A percentile compares a stretch with the other conserved stretches of the same genome.
Evolutionary conservation across 179 eudicot species (phyloP).

Genomic region (Amaranthus tricolor): DNA sequence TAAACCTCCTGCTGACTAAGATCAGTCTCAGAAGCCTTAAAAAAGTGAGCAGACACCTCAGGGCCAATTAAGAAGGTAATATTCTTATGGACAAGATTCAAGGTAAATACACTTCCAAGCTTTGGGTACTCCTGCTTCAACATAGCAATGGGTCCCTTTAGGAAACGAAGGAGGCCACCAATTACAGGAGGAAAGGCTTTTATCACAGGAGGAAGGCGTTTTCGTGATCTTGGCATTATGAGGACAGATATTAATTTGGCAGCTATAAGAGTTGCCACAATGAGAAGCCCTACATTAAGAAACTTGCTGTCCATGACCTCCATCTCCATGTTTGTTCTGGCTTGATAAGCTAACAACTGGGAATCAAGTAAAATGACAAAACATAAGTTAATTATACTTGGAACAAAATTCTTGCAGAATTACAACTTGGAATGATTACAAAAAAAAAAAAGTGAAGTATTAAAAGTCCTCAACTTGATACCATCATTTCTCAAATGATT

Average conservation of each 20-base stretch:
- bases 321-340: slow-evolving; percentile 22
- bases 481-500: not conserved
- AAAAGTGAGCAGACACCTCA: slow-evolving; percentile 90
- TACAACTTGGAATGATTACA: not conserved
- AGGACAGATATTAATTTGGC: slow-evolving; percentile 63
- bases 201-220: slow-evolving; percentile 71
- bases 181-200: slow-evolving; percentile 52
- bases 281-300: slow-evolving; percentile 52
- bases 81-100: slow-evolving; percentile 64
- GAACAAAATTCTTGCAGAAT: not conserved
- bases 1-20: slow-evolving; percentile 93
- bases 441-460: not conserved
- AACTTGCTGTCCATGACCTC: slow-evolving; percentile 37
- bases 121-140: slow-evolving; percentile 75
- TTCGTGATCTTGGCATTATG: slow-evolving; percentile 51
- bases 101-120: slow-evolving; percentile 79
- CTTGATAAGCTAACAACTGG: slow-evolving; percentile 15
- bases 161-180: slow-evolving; percentile 70
- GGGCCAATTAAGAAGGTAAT: slow-evolving; percentile 88
- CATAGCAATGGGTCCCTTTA: slow-evolving; percentile 79
- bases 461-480: not conserved
- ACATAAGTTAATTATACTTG: not conserved
- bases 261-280: slow-evolving; percentile 53
- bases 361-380: not conserved
- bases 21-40: slow-evolving; percentile 81